A percentile compares a stretch with the other conserved stretches of the same genome.
phyloP scores from a whole-genome alignment of 208 protist genomes.

The Wallacemonas sp. region DNA sequence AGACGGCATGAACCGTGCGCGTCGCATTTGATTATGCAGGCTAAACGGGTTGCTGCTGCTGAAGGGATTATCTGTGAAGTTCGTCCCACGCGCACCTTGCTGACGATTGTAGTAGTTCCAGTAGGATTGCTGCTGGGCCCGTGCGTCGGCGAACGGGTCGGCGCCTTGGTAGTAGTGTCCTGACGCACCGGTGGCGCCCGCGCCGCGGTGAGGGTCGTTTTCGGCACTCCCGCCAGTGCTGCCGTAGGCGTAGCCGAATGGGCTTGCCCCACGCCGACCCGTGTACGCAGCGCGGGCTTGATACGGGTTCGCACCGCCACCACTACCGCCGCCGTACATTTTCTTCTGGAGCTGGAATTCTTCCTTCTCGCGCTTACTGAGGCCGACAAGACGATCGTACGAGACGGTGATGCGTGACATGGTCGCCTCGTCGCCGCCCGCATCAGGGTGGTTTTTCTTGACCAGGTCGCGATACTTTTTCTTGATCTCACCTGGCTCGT shows the following conservation, averaged over 20 bases:
- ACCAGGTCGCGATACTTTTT: conserved; percentile 68
- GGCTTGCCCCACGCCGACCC: conserved; percentile 10
- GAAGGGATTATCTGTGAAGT: conserved; percentile 65
- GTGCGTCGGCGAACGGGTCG: conserved; percentile 34
- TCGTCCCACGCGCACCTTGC: not conserved
- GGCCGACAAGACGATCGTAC: conserved; percentile 55
- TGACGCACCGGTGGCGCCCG: conserved; percentile 3
- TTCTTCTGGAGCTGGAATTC: conserved; percentile 52
- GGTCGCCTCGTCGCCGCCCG: conserved; percentile 60
- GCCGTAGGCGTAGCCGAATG: conserved; percentile 18
- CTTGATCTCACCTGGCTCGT: conserved; percentile 48
- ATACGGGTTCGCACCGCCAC: conserved; percentile 12
- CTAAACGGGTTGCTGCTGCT: conserved; percentile 53
- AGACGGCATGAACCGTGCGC: conserved; percentile 45
- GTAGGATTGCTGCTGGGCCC: conserved; percentile 36
- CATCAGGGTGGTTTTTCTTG: conserved; percentile 78
- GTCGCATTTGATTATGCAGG: conserved; percentile 40
- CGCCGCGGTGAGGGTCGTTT: conserved; percentile 17
- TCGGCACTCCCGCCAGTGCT: conserved; percentile 19
- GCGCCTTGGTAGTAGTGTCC: conserved; percentile 40
- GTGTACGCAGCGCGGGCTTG: not conserved
- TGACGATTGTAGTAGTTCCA: conserved; percentile 40
- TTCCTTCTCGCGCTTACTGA: conserved; percentile 62
- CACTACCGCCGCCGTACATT: conserved; percentile 31
- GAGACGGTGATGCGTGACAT: conserved; percentile 84